Conservation (phyloP, 2,329 filamentous ascomycete genomes). For the Dactylellina drechsleri region DNA sequence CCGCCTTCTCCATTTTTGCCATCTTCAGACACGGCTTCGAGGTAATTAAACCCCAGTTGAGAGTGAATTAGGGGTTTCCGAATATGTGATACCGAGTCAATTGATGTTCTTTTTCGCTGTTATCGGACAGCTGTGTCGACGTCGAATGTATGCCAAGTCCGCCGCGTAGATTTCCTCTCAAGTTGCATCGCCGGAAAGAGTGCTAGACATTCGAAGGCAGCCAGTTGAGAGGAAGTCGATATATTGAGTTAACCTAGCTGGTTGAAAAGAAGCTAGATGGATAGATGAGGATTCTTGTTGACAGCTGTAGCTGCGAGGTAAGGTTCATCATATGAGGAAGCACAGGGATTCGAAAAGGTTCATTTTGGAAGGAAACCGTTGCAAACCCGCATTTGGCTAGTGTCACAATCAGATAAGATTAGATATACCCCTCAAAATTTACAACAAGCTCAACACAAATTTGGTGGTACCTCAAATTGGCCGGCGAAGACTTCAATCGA, state of each 20-base stretch:
- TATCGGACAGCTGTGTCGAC: no score
- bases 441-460: conserved; percentile 3
- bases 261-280: no score
- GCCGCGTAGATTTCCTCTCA: background rate
- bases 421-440: background rate
- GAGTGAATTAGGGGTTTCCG: no score
- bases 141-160: background rate
- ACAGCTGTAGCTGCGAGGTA: background rate
- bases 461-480: background rate
- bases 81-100: no score
- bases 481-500: no score
- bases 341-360: background rate
- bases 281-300: background rate
- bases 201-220: background rate
- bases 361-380: background rate
- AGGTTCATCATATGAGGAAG: background rate
- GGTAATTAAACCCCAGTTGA: no score
- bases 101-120: no score
- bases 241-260: no score
- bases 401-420: conserved; percentile 1
- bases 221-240: background rate
- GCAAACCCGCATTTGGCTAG: no score
- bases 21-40: no score
- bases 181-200: background rate
- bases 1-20: background rate